A percentile compares a stretch with the other conserved stretches of the same genome.
phyloP scores from a whole-genome alignment of 805 yeast genomes.

The Pichia deserticola region DNA sequence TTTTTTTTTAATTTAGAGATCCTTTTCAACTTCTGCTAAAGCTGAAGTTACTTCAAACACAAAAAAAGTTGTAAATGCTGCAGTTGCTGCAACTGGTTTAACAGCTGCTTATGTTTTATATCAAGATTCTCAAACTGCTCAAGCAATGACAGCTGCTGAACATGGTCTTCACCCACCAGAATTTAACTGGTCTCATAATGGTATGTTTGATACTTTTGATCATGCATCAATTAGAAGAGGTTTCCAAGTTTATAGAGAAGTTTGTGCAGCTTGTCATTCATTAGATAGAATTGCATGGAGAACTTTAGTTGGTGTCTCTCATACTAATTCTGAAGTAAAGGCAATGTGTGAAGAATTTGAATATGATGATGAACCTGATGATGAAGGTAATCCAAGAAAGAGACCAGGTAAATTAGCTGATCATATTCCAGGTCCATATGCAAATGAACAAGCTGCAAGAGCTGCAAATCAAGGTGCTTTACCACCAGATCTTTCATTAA shows the following conservation, averaged over 20 bases:
- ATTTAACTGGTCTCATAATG: conserved; percentile 89
- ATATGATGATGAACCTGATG: conserved; percentile 94
- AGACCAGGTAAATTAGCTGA: conserved; percentile 98
- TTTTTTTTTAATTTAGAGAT: conserved; percentile 22
- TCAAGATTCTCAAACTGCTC: conserved; percentile 79
- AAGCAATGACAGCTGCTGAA: conserved; percentile 98
- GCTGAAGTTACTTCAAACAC: conserved; percentile 27
- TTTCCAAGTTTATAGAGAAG: conserved; percentile 97
- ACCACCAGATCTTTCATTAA: conserved; percentile 95
- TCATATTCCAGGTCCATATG: conserved; percentile 89
- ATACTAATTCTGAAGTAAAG: conserved; percentile 82
- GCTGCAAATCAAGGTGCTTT: conserved; percentile 99
- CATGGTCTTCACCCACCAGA: conserved; percentile 97
- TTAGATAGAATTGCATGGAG: conserved; percentile 97
- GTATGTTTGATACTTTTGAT: conserved; percentile 85
- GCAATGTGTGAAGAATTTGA: conserved; percentile 94
- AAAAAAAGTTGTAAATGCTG: conserved; percentile 51
- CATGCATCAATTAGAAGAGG: conserved; percentile 98
- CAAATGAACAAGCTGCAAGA: conserved; percentile 98
- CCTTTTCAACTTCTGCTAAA: conserved; percentile 29
- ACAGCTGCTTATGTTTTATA: conserved; percentile 76
- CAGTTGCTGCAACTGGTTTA: conserved; percentile 68
- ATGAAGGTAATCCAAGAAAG: conserved; percentile 95
- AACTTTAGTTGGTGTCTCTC: conserved; percentile 94
- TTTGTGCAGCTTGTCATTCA: conserved; percentile 98